Evolutionary conservation across 805 yeast genomes (phyloP), one percentile per base, ranked within the genome.

Genomic region (Pichia heedii): DNA sequence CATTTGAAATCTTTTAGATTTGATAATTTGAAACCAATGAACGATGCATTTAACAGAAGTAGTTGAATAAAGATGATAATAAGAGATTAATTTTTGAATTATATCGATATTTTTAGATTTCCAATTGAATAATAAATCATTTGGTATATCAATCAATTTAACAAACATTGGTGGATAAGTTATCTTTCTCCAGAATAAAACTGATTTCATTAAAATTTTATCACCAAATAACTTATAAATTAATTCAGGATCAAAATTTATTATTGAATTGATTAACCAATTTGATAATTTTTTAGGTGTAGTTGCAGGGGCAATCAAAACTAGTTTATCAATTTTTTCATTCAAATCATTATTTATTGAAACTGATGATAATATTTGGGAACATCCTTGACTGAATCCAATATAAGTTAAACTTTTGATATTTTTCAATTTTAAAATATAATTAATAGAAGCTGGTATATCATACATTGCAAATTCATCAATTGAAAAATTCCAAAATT

Each of bases 351-450:
- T 77, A 57, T 82, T 77, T 22, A 81, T 57, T 0, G 95, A 76
- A 30, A 89, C 68, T 13, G 95, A 73, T 1, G 96, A 96, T 62
- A 90, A 83, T 37, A 87, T 85, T 62, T 93, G 97, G 3, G 97
- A 95, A 2, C 95, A 81, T 13, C 98, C 98, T 61, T 90, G 98
- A 27, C 90, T 79, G 59, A 93, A 93, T 1, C 97, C 98, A 53
- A 90, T 72, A 57, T 88, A 90, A 1, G 78, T 74, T 32, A 89
- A 64, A 16, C 62, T 50, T 24, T 53, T 50, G 48, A 52, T 63
- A 3, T 67, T 60, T 2, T 88, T 77, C 26, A 64, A 60, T 2
- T 68, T 58, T 43, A 90, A 62, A 21, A 93, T 78, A 59, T 84
- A 85, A 55, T 84, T 81, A 27, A 93, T 77, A 8, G 85, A 73